Percentiles rank a stretch among this genome's conserved stretches.
Conservation (phyloP, 2,329 filamentous ascomycete species). For the Huntiella savannae region DNA sequence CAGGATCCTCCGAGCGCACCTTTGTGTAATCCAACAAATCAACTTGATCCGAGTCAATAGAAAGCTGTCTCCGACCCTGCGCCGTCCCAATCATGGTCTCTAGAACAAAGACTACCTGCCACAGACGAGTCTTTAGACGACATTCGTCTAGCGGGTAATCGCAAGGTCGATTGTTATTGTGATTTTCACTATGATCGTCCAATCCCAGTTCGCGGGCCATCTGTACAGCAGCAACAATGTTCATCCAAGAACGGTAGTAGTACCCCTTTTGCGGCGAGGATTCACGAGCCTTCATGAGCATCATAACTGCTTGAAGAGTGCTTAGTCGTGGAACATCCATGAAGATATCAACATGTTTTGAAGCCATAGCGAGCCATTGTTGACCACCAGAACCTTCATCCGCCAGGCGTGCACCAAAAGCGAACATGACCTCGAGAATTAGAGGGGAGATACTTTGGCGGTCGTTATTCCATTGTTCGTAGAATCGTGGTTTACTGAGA, state of each 20-base stretch:
- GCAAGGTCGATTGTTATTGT: constrained; percentile 54
- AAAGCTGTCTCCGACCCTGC: constrained; percentile 67
- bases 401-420: constrained; percentile 65
- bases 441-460: constrained; percentile 74
- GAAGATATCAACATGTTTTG: constrained; percentile 85
- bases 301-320: constrained; percentile 74
- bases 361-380: constrained; percentile 81
- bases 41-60: constrained; percentile 55
- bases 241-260: constrained; percentile 96
- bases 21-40: constrained; percentile 51
- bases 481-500: constrained; percentile 62
- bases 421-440: constrained; percentile 77
- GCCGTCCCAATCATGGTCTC: constrained; percentile 88
- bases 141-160: constrained; percentile 55
- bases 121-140: constrained; percentile 65
- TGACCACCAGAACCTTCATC: constrained; percentile 71
- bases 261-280: constrained; percentile 85
- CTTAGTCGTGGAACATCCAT: constrained; percentile 81
- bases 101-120: constrained; percentile 71
- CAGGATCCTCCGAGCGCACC: constrained; percentile 48
- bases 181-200: constrained; percentile 67
- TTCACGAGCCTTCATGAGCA: constrained; percentile 79
- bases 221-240: constrained; percentile 72
- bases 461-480: constrained; percentile 74
- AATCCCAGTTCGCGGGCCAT: constrained; percentile 87